These are phyloP conservation scores for Candida freyschussii DNA, from an alignment of 1,139 yeast species.

Conservation along the genomic window DNA sequence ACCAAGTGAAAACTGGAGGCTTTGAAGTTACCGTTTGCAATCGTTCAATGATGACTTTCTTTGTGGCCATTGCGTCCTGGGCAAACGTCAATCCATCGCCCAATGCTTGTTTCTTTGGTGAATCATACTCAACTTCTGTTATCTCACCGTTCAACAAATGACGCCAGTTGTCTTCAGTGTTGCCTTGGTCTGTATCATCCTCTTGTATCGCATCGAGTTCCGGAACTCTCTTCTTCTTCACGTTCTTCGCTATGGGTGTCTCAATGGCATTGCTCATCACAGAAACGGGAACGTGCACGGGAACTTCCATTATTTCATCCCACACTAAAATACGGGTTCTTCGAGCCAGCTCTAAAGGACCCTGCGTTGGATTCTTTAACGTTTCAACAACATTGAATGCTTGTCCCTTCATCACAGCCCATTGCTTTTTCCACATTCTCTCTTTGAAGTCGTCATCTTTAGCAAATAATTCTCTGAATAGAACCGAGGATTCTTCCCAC, in stretches of 20 bases:
- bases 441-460: constrained; percentile 60
- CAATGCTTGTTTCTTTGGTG: background rate
- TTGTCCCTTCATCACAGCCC: constrained; percentile 73
- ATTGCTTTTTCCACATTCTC: constrained; percentile 63
- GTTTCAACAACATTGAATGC: constrained; percentile 74
- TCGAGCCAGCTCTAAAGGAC: constrained; percentile 64
- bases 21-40: constrained; percentile 50
- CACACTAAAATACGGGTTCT: constrained; percentile 52
- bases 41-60: constrained; percentile 56
- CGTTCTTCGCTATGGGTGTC: constrained; percentile 23
- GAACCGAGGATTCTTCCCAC: constrained; percentile 62
- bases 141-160: background rate
- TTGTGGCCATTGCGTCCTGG: constrained; percentile 23
- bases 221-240: constrained; percentile 2
- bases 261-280: constrained; percentile 32
- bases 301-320: constrained; percentile 61
- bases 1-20: constrained; percentile 72
- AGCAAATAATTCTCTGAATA: constrained; percentile 45
- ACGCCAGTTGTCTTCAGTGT: background rate
- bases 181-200: constrained; percentile 1
- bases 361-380: constrained; percentile 51
- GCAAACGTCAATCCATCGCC: constrained; percentile 7
- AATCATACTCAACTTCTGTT: constrained; percentile 1
- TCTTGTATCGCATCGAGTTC: constrained; percentile 10
- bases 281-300: constrained; percentile 36